Percentiles rank a stretch among this genome's conserved stretches.
These are phyloP conservation scores for Magnolia changhungtana DNA, from an alignment of 164 flowering plant species.

Conservation along the genomic window DNA sequence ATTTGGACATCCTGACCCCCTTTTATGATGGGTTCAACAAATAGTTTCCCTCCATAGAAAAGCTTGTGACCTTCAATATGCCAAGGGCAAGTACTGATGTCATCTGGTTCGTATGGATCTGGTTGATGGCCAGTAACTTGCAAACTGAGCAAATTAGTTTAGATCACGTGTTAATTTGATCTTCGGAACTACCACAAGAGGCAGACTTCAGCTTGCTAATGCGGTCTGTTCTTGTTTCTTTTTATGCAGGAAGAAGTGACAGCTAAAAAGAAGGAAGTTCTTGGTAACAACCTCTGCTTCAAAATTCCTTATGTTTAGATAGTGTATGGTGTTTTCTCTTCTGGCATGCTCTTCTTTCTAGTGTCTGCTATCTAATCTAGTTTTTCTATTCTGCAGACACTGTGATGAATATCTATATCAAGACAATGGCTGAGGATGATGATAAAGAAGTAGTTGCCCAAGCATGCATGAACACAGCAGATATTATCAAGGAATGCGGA, in stretches of 20 bases:
- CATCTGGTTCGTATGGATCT: too few species aligned
- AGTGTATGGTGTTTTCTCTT: neutral
- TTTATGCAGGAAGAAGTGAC: constrained; percentile 71
- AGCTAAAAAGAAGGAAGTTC: constrained; percentile 56
- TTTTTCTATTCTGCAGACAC: constrained; percentile 44
- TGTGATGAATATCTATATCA: constrained; percentile 72
- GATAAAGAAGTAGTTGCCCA: constrained; percentile 99
- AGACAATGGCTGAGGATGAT: constrained; percentile 86
- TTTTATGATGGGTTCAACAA: neutral
- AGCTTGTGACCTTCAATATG: neutral
- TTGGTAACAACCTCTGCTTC: constrained; percentile 46
- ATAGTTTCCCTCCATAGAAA: neutral
- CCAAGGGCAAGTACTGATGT: too few species aligned
- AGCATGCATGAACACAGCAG: constrained; percentile 72
- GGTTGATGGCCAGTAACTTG: too few species aligned
- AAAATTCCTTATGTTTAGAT: neutral
- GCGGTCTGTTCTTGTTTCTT: neutral
- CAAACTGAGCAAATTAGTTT: too few species aligned
- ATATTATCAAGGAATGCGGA: constrained; percentile 74
- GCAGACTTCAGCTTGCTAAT: neutral
- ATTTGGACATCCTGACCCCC: neutral
- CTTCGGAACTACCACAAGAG: neutral
- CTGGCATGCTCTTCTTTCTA: neutral
- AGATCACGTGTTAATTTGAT: neutral
- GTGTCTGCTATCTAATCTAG: neutral